These are phyloP conservation scores for Brassica juncea DNA, from an alignment of 345 rosid genomes.

Conservation along the genomic window DNA sequence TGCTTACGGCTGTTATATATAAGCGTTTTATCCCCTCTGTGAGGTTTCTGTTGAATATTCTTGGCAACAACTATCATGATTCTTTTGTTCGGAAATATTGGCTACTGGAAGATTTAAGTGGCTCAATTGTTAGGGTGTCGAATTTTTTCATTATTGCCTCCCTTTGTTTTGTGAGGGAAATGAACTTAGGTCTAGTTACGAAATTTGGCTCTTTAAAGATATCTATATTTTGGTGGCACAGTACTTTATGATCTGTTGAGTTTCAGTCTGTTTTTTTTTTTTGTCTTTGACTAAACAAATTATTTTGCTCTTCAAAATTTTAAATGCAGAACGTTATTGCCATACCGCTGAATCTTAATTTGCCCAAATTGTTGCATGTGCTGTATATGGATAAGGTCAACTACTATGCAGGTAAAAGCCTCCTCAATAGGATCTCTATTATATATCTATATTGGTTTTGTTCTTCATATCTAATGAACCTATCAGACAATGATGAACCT, in stretches of 20 bases:
- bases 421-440: neutral
- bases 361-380: slow-evolving; percentile 72
- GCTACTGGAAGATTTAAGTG: neutral
- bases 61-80: neutral
- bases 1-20: slow-evolving; percentile 9
- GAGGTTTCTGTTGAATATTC: slow-evolving; percentile 8
- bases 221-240: slow-evolving; percentile 18
- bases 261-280: slow-evolving; percentile 2
- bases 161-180: neutral
- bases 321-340: slow-evolving; percentile 76
- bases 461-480: slow-evolving; percentile 13
- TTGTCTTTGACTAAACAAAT: slow-evolving; percentile 3
- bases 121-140: neutral
- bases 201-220: slow-evolving; percentile 8
- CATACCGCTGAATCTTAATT: slow-evolving; percentile 66
- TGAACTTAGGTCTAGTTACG: neutral
- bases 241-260: neutral
- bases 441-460: neutral
- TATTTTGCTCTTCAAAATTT: slow-evolving; percentile 31
- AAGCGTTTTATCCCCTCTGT: neutral
- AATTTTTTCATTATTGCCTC: neutral
- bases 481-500: slow-evolving; percentile 3
- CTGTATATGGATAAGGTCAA: slow-evolving; percentile 75
- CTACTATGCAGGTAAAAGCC: slow-evolving; percentile 69
- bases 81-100: neutral